Percentiles rank a stretch among this genome's conserved stretches.
phyloP scores from a whole-genome alignment of 495 filamentous ascomycete genomes.

The Podospora bellae-mahoneyi region DNA sequence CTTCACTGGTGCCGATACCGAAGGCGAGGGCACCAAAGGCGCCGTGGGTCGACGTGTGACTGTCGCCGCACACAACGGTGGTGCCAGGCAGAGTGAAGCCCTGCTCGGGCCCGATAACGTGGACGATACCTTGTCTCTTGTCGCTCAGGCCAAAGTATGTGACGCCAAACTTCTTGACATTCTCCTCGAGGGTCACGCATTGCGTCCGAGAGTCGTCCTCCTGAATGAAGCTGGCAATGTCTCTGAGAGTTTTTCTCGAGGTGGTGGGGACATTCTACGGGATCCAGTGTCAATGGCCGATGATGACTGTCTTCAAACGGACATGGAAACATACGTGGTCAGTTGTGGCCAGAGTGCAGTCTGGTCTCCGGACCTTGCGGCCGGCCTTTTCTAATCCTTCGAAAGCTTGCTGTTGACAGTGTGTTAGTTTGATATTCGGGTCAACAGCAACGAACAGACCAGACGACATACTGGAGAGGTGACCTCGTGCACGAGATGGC shows the following conservation, averaged over 20 bases:
- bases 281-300: background rate
- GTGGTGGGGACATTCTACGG: constrained; percentile 84
- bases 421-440: background rate
- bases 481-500: constrained; percentile 97
- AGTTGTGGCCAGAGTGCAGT: constrained; percentile 94
- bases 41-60: constrained; percentile 95
- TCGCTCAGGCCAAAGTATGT: constrained; percentile 97
- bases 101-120: constrained; percentile 98
- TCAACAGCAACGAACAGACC: background rate
- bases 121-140: constrained; percentile 96
- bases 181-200: constrained; percentile 92
- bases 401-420: constrained; percentile 74
- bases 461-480: constrained; percentile 69
- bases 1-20: constrained; percentile 96
- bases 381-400: constrained; percentile 87
- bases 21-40: constrained; percentile 95
- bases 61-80: constrained; percentile 96
- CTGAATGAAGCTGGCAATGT: constrained; percentile 81
- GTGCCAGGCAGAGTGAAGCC: constrained; percentile 97
- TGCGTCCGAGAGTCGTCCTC: constrained; percentile 91
- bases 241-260: constrained; percentile 85
- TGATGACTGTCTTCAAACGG: background rate
- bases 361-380: constrained; percentile 83
- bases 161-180: constrained; percentile 92
- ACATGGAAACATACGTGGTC: constrained; percentile 68